Conservation (phyloP, 768 basidiomycete genomes). For the Russula compacta region DNA sequence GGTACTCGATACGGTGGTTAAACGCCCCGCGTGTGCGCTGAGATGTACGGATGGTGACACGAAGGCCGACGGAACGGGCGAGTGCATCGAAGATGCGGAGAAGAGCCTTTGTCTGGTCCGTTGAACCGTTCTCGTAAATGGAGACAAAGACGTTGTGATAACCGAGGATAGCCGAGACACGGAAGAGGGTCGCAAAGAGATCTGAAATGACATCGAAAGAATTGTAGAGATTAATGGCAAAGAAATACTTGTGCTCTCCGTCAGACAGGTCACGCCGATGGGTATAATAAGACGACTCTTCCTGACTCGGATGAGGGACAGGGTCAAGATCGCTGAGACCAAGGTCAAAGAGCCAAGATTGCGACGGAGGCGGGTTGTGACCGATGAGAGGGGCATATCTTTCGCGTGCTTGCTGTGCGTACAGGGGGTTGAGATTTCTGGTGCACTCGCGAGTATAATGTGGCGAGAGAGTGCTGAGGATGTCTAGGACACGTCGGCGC, state of each 20-base stretch:
- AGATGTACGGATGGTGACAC: slow-evolving; percentile 87
- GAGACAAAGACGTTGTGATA: slow-evolving; percentile 98
- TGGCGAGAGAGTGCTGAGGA: slow-evolving; percentile 78
- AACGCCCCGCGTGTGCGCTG: slow-evolving; percentile 91
- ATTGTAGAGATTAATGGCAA: slow-evolving; percentile 99
- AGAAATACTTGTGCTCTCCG: slow-evolving; percentile 93
- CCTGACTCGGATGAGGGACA: slow-evolving; percentile 33
- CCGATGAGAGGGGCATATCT: slow-evolving; percentile 82
- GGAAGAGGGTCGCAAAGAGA: slow-evolving; percentile 92
- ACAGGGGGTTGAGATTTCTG: slow-evolving; percentile 72
- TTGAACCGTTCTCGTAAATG: slow-evolving; percentile 99
- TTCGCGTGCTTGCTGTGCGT: slow-evolving; percentile 74
- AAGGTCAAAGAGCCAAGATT: slow-evolving; percentile 53
- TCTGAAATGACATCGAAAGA: slow-evolving; percentile 98
- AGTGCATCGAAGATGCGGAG: slow-evolving; percentile 92
- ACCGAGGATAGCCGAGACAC: slow-evolving; percentile 82
- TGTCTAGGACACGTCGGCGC: slow-evolving; percentile 74
- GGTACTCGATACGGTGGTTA: slow-evolving; percentile 99
- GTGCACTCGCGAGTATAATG: slow-evolving; percentile 94
- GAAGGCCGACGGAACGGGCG: slow-evolving; percentile 80
- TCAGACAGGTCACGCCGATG: slow-evolving; percentile 30
- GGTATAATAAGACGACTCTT: slow-evolving; percentile 29
- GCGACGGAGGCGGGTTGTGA: slow-evolving; percentile 48
- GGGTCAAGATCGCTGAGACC: slow-evolving; percentile 30
- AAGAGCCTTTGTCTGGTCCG: slow-evolving; percentile 96